A percentile compares a stretch with the other conserved stretches of the same genome.
These are phyloP conservation scores for Lumnitzera racemosa DNA, from an alignment of 345 rosid species.

Conservation along the genomic window DNA sequence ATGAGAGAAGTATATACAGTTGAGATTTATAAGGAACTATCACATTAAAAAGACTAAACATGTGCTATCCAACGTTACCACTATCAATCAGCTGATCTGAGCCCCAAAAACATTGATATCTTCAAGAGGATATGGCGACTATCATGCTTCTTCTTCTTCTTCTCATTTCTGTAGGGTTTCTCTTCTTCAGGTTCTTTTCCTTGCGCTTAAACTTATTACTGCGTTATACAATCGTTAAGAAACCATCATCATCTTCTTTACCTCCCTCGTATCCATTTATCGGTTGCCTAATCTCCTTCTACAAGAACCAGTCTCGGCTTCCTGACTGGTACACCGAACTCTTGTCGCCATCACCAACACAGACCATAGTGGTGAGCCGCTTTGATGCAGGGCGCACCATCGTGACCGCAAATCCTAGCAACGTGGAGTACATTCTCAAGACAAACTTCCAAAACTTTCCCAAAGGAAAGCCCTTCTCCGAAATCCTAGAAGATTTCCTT, in stretches of 20 bases:
- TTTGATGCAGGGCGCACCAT: constrained; percentile 49
- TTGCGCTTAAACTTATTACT: too few relatives aligned
- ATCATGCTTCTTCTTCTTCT: too few relatives aligned
- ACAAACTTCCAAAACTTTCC: constrained; percentile 62
- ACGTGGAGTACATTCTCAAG: constrained; percentile 66
- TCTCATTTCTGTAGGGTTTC: too few relatives aligned
- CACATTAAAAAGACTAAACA: too few relatives aligned
- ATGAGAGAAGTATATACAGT: too few relatives aligned
- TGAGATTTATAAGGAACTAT: too few relatives aligned
- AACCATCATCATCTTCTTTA: not conserved
- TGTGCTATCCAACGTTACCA: too few relatives aligned
- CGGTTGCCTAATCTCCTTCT: constrained; percentile 64
- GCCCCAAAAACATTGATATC: too few relatives aligned
- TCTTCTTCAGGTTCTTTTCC: too few relatives aligned
- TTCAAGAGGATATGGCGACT: constrained; percentile 19
- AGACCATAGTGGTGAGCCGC: constrained; percentile 44
- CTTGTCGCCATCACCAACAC: constrained; percentile 40
- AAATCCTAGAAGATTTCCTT: constrained; percentile 68
- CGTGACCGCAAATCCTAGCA: constrained; percentile 62
- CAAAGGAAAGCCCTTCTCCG: constrained; percentile 75
- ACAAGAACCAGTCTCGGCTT: constrained; percentile 49
- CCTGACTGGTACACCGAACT: constrained; percentile 73
- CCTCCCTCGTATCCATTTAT: constrained; percentile 54
- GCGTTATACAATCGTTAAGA: too few relatives aligned
- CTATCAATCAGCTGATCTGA: too few relatives aligned